Evolutionary conservation across 1,284 basidiomycete species (phyloP).

Genomic region (Leccinum angustisporum): DNA sequence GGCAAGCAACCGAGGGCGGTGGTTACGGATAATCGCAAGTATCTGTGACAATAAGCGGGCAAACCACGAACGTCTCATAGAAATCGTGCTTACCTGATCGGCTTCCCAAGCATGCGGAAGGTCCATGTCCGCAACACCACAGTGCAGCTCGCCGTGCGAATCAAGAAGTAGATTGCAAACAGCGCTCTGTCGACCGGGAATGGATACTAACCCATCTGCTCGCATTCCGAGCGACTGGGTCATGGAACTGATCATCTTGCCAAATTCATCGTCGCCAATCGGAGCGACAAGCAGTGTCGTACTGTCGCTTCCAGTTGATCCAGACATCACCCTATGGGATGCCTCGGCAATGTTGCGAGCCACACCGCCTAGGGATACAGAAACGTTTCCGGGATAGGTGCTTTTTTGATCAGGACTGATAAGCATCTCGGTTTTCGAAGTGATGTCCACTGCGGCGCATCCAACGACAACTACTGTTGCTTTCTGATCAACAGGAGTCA

Average conservation of each 20-base stretch:
- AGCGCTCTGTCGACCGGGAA: conserved; percentile 53
- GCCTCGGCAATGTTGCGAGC: conserved; percentile 94
- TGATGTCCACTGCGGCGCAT: conserved; percentile 85
- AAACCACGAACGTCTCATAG: not conserved
- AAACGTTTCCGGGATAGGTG: conserved; percentile 79
- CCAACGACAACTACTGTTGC: conserved; percentile 70
- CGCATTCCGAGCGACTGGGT: conserved; percentile 70
- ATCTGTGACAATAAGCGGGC: conserved; percentile 10
- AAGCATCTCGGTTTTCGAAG: conserved; percentile 47
- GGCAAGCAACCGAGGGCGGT: conserved; percentile 63
- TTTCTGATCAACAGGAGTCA: conserved; percentile 6
- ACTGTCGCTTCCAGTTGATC: conserved; percentile 34
- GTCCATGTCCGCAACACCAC: conserved; percentile 91
- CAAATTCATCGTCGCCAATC: conserved; percentile 71
- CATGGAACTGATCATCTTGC: conserved; percentile 59
- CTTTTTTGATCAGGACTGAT: conserved; percentile 48
- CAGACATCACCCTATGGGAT: conserved; percentile 60
- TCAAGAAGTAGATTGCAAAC: conserved; percentile 88
- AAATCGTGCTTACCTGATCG: conserved; percentile 43
- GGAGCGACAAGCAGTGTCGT: conserved; percentile 59
- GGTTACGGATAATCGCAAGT: conserved; percentile 41
- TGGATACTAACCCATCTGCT: conserved; percentile 70
- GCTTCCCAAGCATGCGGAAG: conserved; percentile 57
- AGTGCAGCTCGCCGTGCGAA: conserved; percentile 66
- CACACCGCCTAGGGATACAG: conserved; percentile 84